Conservation (phyloP, 176 grass and related monocot genomes). For the Miscanthus lutarioriparius region DNA sequence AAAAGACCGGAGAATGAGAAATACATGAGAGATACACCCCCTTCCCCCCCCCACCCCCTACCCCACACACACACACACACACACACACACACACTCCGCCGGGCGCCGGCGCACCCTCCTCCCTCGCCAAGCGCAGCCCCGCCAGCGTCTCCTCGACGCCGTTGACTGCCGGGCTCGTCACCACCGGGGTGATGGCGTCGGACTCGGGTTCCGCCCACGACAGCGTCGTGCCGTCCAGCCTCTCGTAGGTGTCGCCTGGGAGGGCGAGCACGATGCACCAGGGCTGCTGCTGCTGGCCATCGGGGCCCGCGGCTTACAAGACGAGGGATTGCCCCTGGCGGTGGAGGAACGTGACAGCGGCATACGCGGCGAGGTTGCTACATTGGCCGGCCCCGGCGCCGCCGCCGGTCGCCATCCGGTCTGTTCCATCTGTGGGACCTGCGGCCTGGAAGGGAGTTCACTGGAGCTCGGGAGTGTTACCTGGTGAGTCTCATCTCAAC, state of each 20-base stretch:
- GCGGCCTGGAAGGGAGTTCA: no score
- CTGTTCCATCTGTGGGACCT: not conserved
- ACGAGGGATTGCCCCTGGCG: slow-evolving; percentile 39
- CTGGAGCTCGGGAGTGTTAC: not conserved
- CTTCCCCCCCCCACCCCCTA: no score
- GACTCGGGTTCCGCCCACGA: slow-evolving; percentile 18
- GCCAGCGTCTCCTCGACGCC: slow-evolving; percentile 26
- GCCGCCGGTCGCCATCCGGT: slow-evolving; percentile 15
- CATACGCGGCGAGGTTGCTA: slow-evolving; percentile 20
- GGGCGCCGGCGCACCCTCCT: not conserved
- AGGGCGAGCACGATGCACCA: slow-evolving; percentile 33
- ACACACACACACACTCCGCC: no score
- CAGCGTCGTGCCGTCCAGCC: slow-evolving; percentile 31
- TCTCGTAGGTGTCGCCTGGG: slow-evolving; percentile 27
- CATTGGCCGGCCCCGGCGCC: not conserved
- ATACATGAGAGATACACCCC: no score
- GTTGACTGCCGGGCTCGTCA: not conserved
- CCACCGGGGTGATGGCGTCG: not conserved
- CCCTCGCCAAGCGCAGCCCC: slow-evolving; percentile 19
- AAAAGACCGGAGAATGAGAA: no score
- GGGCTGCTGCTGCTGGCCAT: slow-evolving; percentile 11
- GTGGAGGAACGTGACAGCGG: slow-evolving; percentile 14
- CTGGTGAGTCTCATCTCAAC: not conserved
- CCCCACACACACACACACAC: no score
- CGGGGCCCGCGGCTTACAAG: slow-evolving; percentile 14